phyloP scores from a whole-genome alignment of 345 rosid species.

The Hibiscus trionum region DNA sequence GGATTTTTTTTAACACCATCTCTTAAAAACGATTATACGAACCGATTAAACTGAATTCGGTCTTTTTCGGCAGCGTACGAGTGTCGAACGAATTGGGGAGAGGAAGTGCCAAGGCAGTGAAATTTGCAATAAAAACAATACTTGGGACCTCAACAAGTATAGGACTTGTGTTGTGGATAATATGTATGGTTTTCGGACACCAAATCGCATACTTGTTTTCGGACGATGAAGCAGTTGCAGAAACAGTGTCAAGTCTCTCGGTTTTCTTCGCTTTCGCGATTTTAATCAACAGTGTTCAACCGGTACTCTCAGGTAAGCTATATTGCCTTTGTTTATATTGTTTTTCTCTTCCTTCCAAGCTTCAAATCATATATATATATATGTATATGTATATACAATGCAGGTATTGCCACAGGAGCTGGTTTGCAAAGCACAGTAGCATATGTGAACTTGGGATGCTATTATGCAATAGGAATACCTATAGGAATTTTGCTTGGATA shows the following conservation, averaged over 20 bases:
- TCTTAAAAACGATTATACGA: neutral
- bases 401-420: slow-evolving; percentile 48
- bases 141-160: slow-evolving; percentile 15
- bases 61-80: slow-evolving; percentile 28
- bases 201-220: slow-evolving; percentile 29
- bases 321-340: neutral
- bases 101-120: slow-evolving; percentile 30
- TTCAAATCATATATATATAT: neutral
- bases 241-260: slow-evolving; percentile 27
- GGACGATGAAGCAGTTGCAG: slow-evolving; percentile 18
- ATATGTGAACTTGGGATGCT: slow-evolving; percentile 37
- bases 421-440: slow-evolving; percentile 41
- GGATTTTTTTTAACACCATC: neutral
- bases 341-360: neutral
- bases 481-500: slow-evolving; percentile 25
- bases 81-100: slow-evolving; percentile 44
- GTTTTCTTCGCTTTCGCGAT: slow-evolving; percentile 31
- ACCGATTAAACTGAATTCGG: neutral
- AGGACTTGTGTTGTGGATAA: slow-evolving; percentile 22
- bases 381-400: neutral
- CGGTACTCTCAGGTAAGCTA: slow-evolving; percentile 28
- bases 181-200: slow-evolving; percentile 26
- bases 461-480: slow-evolving; percentile 44
- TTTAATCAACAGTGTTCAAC: slow-evolving; percentile 32
- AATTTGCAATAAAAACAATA: slow-evolving; percentile 28